Percentiles rank a stretch among this genome's conserved stretches.
Conservation (phyloP, 164 flowering plant species). For the Sedum album region DNA sequence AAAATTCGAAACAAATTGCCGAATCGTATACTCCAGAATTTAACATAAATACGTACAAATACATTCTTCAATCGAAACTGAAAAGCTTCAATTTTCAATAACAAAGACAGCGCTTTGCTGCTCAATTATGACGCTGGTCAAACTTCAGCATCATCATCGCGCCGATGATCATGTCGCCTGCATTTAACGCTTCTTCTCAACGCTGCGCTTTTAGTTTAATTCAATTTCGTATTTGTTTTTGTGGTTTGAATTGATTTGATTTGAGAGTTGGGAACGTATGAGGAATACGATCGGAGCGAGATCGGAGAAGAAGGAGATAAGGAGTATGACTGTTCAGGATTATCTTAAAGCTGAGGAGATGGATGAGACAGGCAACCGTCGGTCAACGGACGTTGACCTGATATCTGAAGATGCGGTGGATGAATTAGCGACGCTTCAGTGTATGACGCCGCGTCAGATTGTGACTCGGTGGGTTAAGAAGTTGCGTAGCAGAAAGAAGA, state of each 20-base stretch:
- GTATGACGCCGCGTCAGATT: background rate
- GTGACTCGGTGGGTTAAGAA: background rate
- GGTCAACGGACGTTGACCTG: background rate
- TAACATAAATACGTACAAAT: too few species aligned
- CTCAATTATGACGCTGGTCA: too few species aligned
- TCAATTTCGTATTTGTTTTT: background rate
- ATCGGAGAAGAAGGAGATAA: background rate
- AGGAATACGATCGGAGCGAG: background rate
- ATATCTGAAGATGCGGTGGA: background rate
- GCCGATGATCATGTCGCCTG: too few species aligned
- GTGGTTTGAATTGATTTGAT: background rate
- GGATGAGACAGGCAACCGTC: background rate
- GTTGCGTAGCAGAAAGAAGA: background rate
- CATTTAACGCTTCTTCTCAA: too few species aligned
- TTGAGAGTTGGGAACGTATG: background rate
- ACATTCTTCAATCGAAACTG: too few species aligned
- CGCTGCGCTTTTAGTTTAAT: too few species aligned
- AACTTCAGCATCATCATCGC: too few species aligned
- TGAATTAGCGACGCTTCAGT: background rate
- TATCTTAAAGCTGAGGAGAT: background rate
- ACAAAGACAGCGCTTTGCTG: too few species aligned
- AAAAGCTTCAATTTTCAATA: too few species aligned
- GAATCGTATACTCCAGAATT: too few species aligned
- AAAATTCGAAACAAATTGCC: too few species aligned
- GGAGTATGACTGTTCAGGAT: background rate